Conservation (phyloP, 2,329 filamentous ascomycete genomes). For the Pleomassaria siparia region DNA sequence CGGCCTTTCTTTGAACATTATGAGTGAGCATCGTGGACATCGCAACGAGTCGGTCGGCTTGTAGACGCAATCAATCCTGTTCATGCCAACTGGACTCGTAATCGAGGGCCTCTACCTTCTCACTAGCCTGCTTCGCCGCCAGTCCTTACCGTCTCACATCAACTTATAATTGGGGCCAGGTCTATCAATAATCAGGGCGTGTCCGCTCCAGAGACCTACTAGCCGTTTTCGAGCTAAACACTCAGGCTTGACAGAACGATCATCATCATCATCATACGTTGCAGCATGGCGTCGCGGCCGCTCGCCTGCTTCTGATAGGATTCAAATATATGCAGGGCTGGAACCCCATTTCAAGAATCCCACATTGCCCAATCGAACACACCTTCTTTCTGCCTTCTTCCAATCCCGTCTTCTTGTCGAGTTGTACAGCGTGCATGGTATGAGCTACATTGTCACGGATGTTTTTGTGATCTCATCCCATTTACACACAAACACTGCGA, state of each 20-base stretch:
- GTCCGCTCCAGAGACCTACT: constrained; percentile 13
- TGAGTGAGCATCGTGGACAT: constrained; percentile 10
- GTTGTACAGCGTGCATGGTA: constrained; percentile 11
- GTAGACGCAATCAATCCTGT: constrained; percentile 15
- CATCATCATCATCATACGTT: constrained; percentile 24
- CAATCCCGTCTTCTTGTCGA: constrained; percentile 5
- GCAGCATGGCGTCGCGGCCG: constrained; percentile 10
- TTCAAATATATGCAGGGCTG: constrained; percentile 12
- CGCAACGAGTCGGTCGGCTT: constrained; percentile 2
- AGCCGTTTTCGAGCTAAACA: constrained; percentile 17
- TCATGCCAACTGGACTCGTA: constrained; percentile 6
- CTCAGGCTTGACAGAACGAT: constrained; percentile 9
- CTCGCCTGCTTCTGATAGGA: constrained; percentile 6
- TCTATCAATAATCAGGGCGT: constrained; percentile 3
- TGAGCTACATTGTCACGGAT: constrained; percentile 11
- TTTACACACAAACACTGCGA: constrained; percentile 8
- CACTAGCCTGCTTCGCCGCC: neutral
- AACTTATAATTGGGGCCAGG: constrained; percentile 5
- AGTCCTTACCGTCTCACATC: constrained; percentile 3
- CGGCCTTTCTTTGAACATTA: constrained; percentile 14
- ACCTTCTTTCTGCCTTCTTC: constrained; percentile 5
- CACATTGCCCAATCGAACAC: constrained; percentile 2
- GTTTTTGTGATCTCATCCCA: constrained; percentile 4
- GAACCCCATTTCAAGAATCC: neutral
- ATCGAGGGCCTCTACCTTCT: neutral